These are phyloP conservation scores for Xylaria palmicola DNA, from an alignment of 495 filamentous ascomycete species.

Conservation along the genomic window DNA sequence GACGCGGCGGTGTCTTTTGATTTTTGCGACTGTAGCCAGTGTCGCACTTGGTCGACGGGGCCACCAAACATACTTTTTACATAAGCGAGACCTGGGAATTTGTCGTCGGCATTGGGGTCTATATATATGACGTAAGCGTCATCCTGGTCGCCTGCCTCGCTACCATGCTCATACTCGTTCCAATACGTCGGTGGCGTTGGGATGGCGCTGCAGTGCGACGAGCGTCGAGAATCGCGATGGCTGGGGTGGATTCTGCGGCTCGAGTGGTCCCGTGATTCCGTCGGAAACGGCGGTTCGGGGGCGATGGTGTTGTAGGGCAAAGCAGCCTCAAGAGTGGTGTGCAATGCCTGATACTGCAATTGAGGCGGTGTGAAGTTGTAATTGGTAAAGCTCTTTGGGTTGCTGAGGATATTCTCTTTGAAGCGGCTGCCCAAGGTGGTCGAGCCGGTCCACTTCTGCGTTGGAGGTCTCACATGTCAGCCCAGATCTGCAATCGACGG, in stretches of 20 bases:
- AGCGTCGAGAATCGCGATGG: constrained; percentile 21
- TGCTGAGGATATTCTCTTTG: constrained; percentile 51
- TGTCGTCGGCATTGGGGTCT: constrained; percentile 47
- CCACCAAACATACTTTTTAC: constrained; percentile 41
- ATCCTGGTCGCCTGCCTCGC: constrained; percentile 48
- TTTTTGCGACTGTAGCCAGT: constrained; percentile 38
- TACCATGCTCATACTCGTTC: constrained; percentile 67
- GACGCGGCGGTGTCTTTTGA: background rate
- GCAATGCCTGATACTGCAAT: constrained; percentile 54
- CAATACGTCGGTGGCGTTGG: constrained; percentile 45
- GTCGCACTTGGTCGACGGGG: constrained; percentile 44
- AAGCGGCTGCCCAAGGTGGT: constrained; percentile 57
- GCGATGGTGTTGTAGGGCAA: constrained; percentile 22
- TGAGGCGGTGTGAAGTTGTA: constrained; percentile 56
- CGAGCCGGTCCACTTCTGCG: constrained; percentile 67
- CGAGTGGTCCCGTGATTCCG: constrained; percentile 11
- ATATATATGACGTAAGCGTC: constrained; percentile 57
- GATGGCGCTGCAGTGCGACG: constrained; percentile 14
- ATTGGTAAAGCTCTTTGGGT: constrained; percentile 62
- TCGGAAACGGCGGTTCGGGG: constrained; percentile 17
- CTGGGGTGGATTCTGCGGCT: constrained; percentile 14
- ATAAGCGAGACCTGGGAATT: constrained; percentile 49
- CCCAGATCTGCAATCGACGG: background rate
- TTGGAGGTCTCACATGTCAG: constrained; percentile 14
- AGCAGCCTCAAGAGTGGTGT: constrained; percentile 50